Evolutionary conservation across 2,329 filamentous ascomycete species (phyloP).

Genomic region (Phaeosphaeriaceae sp.): DNA sequence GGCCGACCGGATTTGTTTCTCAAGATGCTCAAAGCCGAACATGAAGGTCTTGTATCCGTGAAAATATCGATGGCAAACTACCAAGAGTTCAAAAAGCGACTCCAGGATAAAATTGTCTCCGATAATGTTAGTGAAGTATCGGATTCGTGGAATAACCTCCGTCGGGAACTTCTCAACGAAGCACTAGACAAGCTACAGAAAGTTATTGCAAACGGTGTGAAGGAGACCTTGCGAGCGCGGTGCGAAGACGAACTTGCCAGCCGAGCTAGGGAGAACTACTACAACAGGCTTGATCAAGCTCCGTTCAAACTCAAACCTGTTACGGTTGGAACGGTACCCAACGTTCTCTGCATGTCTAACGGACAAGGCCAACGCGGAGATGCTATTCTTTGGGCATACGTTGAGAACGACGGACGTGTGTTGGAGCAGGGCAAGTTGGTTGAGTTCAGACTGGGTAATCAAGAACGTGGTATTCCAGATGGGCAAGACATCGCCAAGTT

Average conservation of each 20-base stretch:
- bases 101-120: slow-evolving; percentile 85
- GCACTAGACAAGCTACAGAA: slow-evolving; percentile 82
- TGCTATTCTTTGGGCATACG: slow-evolving; percentile 86
- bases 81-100: slow-evolving; percentile 74
- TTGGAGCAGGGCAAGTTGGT: slow-evolving; percentile 86
- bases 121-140: slow-evolving; percentile 96
- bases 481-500: slow-evolving; percentile 72
- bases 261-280: slow-evolving; percentile 86
- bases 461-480: slow-evolving; percentile 71
- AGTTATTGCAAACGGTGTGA: slow-evolving; percentile 88
- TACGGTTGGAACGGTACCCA: slow-evolving; percentile 83
- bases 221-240: slow-evolving; percentile 90
- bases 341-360: slow-evolving; percentile 85
- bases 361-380: slow-evolving; percentile 81
- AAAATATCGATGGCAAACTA: slow-evolving; percentile 78
- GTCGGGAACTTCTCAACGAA: slow-evolving; percentile 81
- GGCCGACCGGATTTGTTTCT: slow-evolving; percentile 87
- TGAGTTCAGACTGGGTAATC: slow-evolving; percentile 72
- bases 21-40: slow-evolving; percentile 96
- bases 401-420: slow-evolving; percentile 90
- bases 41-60: slow-evolving; percentile 90
- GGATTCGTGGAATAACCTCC: slow-evolving; percentile 91
- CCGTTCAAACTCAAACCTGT: slow-evolving; percentile 95
- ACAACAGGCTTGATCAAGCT: slow-evolving; percentile 89
- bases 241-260: slow-evolving; percentile 94